Conservation (phyloP, 768 basidiomycete species). For the Dentipellis fragilis region DNA sequence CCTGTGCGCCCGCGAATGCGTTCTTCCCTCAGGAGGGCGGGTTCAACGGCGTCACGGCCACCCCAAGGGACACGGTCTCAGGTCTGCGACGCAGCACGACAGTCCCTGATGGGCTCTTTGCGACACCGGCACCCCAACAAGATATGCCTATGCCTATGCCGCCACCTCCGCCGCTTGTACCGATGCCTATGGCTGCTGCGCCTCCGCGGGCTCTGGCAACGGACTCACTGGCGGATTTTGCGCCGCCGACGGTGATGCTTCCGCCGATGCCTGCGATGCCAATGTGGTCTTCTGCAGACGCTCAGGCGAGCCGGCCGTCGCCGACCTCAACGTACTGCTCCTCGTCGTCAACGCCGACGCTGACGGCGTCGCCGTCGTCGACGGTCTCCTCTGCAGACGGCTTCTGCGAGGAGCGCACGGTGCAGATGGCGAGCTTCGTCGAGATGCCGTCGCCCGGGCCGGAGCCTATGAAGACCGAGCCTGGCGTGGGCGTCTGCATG, state of each 20-base stretch:
- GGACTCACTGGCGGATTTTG: neutral
- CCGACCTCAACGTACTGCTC: constrained; percentile 2
- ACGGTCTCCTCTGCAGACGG: constrained; percentile 14
- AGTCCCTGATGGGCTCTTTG: neutral
- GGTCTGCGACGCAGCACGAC: neutral
- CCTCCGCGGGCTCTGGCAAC: neutral
- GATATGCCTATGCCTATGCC: neutral
- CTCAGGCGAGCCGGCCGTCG: no score
- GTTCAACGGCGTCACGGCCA: no score
- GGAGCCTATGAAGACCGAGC: constrained; percentile 6
- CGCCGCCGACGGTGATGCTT: neutral
- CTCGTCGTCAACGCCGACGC: constrained; percentile 14
- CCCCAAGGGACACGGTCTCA: neutral
- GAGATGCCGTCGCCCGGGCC: constrained; percentile 1
- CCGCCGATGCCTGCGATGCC: neutral
- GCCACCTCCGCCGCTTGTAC: neutral
- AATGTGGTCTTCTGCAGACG: neutral
- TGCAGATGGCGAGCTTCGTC: constrained; percentile 11
- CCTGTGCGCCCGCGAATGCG: neutral
- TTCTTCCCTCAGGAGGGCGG: neutral
- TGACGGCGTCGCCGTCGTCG: constrained; percentile 10
- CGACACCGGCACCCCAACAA: neutral
- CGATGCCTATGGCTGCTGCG: neutral
- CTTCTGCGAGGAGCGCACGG: constrained; percentile 11
- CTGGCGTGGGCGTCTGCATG: neutral